phyloP scores from a whole-genome alignment of 2,329 filamentous ascomycete species.

The Phialemonium atrogriseum region DNA sequence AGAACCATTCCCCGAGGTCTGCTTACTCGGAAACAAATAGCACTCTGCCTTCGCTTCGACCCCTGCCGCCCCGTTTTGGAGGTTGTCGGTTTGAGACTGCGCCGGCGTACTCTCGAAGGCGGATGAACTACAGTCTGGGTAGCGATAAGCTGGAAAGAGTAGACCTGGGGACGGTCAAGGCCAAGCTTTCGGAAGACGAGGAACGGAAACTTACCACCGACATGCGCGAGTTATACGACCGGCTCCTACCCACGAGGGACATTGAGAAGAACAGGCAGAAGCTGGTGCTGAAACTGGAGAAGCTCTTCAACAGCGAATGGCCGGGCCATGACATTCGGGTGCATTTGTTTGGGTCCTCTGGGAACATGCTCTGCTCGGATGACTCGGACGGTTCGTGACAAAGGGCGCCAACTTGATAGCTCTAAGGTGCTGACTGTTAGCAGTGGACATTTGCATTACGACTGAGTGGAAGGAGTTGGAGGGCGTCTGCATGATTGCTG shows the following conservation, averaged over 20 bases:
- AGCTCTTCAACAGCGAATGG: slow-evolving; percentile 83
- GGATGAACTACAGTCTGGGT: slow-evolving; percentile 90
- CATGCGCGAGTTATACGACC: slow-evolving; percentile 77
- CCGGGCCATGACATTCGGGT: slow-evolving; percentile 84
- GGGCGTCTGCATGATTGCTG: slow-evolving; percentile 82
- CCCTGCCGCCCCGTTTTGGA: slow-evolving; percentile 48
- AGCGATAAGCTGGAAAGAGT: slow-evolving; percentile 66
- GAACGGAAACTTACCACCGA: slow-evolving; percentile 70
- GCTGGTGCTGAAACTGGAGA: slow-evolving; percentile 81
- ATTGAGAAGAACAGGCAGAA: slow-evolving; percentile 68
- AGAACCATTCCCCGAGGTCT: slow-evolving; percentile 80
- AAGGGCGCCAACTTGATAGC: not conserved
- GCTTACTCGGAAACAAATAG: slow-evolving; percentile 84
- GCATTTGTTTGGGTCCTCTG: slow-evolving; percentile 95
- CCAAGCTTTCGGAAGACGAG: slow-evolving; percentile 60
- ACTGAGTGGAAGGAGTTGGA: slow-evolving; percentile 83
- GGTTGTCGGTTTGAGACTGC: slow-evolving; percentile 86
- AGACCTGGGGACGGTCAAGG: slow-evolving; percentile 64
- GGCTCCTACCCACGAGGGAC: slow-evolving; percentile 71
- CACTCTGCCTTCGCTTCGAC: slow-evolving; percentile 58
- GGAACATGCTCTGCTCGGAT: slow-evolving; percentile 87
- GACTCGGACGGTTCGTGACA: slow-evolving; percentile 78
- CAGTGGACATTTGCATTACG: slow-evolving; percentile 96
- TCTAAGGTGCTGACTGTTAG: slow-evolving; percentile 21
- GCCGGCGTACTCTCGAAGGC: slow-evolving; percentile 68